Evolutionary conservation across 2,329 filamentous ascomycete species (phyloP).

Genomic region (Exserohilum turcica): DNA sequence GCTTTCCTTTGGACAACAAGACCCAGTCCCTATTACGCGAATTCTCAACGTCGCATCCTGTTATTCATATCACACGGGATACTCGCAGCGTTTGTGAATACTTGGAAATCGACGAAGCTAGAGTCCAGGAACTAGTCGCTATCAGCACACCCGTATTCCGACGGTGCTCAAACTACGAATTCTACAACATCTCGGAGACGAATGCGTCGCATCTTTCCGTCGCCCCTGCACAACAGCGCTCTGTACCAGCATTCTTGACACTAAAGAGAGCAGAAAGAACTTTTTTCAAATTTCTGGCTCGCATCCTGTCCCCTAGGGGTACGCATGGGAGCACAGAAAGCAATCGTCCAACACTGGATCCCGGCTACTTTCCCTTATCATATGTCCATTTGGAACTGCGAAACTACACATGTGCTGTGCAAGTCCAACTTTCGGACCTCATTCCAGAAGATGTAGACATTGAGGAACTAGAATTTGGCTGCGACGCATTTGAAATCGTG

Average conservation of each 20-base stretch:
- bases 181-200: constrained; percentile 72
- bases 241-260: constrained; percentile 64
- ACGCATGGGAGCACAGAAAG: constrained; percentile 31
- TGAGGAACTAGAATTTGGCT: constrained; percentile 67
- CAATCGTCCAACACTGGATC: constrained; percentile 60
- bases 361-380: constrained; percentile 66
- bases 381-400: constrained; percentile 64
- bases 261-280: constrained; percentile 71
- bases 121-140: constrained; percentile 63
- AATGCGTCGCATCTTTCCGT: constrained; percentile 29
- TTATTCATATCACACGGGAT: constrained; percentile 73
- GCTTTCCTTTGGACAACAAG: constrained; percentile 66
- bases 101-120: constrained; percentile 59
- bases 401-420: constrained; percentile 69
- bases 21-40: constrained; percentile 64
- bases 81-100: constrained; percentile 67
- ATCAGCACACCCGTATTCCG: constrained; percentile 64
- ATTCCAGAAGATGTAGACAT: constrained; percentile 62
- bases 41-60: constrained; percentile 69
- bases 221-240: constrained; percentile 41
- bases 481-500: constrained; percentile 69
- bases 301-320: constrained; percentile 60
- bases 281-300: constrained; percentile 69
- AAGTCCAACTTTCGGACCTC: constrained; percentile 65
- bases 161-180: constrained; percentile 73